These are phyloP conservation scores for Agrocybe pediades DNA, from an alignment of 768 basidiomycete species.

Conservation along the genomic window DNA sequence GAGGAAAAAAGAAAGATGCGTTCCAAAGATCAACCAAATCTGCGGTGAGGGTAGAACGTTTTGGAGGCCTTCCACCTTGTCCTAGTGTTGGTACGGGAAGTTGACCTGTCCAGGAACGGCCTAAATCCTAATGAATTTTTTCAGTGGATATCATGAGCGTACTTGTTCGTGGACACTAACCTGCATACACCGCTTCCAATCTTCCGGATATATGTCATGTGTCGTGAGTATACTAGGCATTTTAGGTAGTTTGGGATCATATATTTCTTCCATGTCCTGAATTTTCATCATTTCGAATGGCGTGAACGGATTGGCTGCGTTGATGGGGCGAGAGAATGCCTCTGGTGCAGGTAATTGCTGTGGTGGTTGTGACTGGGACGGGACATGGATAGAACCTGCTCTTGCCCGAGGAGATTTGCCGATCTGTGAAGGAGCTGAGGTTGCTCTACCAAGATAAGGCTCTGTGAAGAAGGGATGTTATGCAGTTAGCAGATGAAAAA, in stretches of 20 bases:
- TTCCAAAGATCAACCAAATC: constrained; percentile 85
- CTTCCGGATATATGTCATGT: constrained; percentile 77
- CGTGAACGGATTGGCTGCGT: constrained; percentile 64
- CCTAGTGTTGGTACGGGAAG: constrained; percentile 61
- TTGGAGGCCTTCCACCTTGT: constrained; percentile 50
- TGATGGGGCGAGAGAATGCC: constrained; percentile 74
- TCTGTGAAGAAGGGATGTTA: constrained; percentile 22
- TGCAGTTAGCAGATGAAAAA: too few species aligned
- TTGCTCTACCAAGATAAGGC: constrained; percentile 17
- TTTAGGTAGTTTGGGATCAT: constrained; percentile 57
- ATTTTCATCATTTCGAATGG: constrained; percentile 73
- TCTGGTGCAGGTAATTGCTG: constrained; percentile 63
- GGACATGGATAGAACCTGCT: constrained; percentile 27
- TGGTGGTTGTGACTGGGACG: constrained; percentile 23
- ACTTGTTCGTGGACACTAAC: constrained; percentile 38
- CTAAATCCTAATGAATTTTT: constrained; percentile 55
- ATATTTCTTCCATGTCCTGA: constrained; percentile 76
- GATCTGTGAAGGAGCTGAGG: constrained; percentile 18
- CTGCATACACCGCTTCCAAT: constrained; percentile 81
- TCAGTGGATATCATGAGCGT: background rate
- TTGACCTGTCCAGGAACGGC: constrained; percentile 75
- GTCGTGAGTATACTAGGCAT: constrained; percentile 73
- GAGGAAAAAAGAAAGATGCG: constrained; percentile 67
- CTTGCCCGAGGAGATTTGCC: constrained; percentile 37
- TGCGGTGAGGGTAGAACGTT: constrained; percentile 60